Conservation (phyloP, 148 eudicot genomes). For the Cornus florida region DNA sequence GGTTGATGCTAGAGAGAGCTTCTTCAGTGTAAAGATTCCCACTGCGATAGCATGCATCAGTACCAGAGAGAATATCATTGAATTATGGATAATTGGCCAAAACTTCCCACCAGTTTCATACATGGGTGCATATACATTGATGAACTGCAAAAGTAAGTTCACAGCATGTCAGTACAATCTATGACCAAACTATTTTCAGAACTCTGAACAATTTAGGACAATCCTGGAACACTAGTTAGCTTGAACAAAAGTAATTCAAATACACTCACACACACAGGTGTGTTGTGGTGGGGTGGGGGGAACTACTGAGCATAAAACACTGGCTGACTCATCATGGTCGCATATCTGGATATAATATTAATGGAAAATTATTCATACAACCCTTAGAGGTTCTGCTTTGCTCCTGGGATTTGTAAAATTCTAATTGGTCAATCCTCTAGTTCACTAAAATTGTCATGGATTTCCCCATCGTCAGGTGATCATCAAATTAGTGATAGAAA, state of each 20-base stretch:
- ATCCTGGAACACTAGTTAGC: too few species aligned
- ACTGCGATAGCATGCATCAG: slow-evolving; percentile 72
- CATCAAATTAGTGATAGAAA: neutral
- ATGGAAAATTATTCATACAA: neutral
- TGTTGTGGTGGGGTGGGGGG: neutral
- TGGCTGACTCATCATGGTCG: neutral
- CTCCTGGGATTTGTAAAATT: neutral
- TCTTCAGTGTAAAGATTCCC: slow-evolving; percentile 73
- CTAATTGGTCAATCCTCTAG: neutral
- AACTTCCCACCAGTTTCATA: slow-evolving; percentile 73
- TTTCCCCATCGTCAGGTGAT: neutral
- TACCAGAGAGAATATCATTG: slow-evolving; percentile 69
- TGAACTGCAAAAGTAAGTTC: slow-evolving; percentile 51
- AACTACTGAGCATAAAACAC: slow-evolving; percentile 2
- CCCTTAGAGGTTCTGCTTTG: too few species aligned
- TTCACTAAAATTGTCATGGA: neutral
- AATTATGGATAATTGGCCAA: slow-evolving; percentile 77
- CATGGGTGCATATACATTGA: slow-evolving; percentile 65
- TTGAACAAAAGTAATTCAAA: neutral
- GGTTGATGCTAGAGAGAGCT: slow-evolving; percentile 45
- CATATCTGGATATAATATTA: neutral
- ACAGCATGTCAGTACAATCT: neutral
- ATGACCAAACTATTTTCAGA: neutral
- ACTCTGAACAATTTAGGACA: neutral
- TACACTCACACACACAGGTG: neutral